These are phyloP conservation scores for Cladosporium sp. DNA, from an alignment of 2,329 filamentous ascomycete genomes.

Conservation along the genomic window DNA sequence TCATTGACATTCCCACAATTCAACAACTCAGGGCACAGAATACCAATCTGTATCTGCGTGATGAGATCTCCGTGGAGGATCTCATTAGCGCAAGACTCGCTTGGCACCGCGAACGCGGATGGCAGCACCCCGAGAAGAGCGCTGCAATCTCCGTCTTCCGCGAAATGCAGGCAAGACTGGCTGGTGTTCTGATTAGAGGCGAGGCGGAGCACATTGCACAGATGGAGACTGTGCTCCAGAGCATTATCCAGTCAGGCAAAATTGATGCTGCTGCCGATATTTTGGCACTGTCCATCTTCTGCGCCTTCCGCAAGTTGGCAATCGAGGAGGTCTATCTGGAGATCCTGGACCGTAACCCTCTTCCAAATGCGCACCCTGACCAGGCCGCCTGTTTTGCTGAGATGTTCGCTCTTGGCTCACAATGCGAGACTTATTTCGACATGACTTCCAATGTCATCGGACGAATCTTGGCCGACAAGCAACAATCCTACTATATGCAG, in stretches of 20 bases:
- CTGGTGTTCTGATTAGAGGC: conserved; percentile 15
- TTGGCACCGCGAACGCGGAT: conserved; percentile 40
- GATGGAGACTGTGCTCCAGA: conserved; percentile 13
- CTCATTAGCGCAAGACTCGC: conserved; percentile 37
- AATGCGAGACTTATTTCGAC: conserved; percentile 60
- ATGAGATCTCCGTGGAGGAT: conserved; percentile 32
- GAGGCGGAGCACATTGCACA: conserved; percentile 13
- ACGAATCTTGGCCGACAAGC: conserved; percentile 17
- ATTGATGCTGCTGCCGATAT: conserved; percentile 42
- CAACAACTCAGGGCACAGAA: conserved; percentile 21
- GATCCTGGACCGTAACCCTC: conserved; percentile 57
- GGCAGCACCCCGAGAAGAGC: conserved; percentile 31
- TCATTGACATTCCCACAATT: conserved; percentile 15
- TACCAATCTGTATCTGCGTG: conserved; percentile 37
- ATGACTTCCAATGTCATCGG: conserved; percentile 33
- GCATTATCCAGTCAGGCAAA: conserved; percentile 13
- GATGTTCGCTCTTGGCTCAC: conserved; percentile 58
- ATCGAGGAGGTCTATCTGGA: conserved; percentile 61
- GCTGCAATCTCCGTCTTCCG: conserved; percentile 36
- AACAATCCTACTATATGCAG: conserved; percentile 19
- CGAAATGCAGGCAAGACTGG: conserved; percentile 25
- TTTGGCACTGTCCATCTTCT: conserved; percentile 54
- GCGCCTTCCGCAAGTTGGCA: conserved; percentile 50
- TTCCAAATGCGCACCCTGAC: conserved; percentile 57
- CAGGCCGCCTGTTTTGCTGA: conserved; percentile 61